Conservation (phyloP, 164 flowering plant genomes). For the Brasenia schreberi region DNA sequence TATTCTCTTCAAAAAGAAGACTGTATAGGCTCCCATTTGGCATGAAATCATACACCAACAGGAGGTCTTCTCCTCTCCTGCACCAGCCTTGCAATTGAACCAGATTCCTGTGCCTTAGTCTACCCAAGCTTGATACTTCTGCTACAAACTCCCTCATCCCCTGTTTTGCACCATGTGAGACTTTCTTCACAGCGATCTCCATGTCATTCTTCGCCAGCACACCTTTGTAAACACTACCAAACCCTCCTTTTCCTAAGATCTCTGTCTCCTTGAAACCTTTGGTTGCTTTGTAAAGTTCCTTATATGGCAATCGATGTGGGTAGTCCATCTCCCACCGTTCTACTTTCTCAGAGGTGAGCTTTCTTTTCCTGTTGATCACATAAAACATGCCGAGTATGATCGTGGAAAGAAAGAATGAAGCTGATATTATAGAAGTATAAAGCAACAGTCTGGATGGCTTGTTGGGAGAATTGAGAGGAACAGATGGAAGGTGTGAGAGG, state of each 20-base stretch:
- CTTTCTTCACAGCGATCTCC: constrained; percentile 5
- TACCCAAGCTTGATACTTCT: constrained; percentile 5
- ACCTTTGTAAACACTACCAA: constrained; percentile 2
- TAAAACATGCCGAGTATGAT: neutral
- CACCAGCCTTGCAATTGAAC: constrained; percentile 10
- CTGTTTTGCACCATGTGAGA: neutral
- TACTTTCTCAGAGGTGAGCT: neutral
- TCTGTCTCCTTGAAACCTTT: constrained; percentile 6
- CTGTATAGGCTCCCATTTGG: constrained; percentile 9
- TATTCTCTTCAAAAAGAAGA: constrained; percentile 3
- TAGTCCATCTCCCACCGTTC: constrained; percentile 13
- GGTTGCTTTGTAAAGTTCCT: constrained; percentile 10
- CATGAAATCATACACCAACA: constrained; percentile 9
- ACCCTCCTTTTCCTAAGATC: neutral
- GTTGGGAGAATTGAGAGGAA: too few species aligned
- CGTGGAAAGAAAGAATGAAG: neutral
- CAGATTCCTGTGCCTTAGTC: constrained; percentile 5
- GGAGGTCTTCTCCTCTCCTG: constrained; percentile 6
- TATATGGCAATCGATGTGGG: constrained; percentile 8
- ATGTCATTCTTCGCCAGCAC: neutral
- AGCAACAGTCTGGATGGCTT: neutral
- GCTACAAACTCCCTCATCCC: constrained; percentile 5
- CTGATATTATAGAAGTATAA: neutral
- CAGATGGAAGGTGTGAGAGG: constrained; percentile 4
- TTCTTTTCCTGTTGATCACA: neutral